Base-by-base conservation (phyloP, 331 rosid genomes). In the Erythrophleum ivorense region DNA sequence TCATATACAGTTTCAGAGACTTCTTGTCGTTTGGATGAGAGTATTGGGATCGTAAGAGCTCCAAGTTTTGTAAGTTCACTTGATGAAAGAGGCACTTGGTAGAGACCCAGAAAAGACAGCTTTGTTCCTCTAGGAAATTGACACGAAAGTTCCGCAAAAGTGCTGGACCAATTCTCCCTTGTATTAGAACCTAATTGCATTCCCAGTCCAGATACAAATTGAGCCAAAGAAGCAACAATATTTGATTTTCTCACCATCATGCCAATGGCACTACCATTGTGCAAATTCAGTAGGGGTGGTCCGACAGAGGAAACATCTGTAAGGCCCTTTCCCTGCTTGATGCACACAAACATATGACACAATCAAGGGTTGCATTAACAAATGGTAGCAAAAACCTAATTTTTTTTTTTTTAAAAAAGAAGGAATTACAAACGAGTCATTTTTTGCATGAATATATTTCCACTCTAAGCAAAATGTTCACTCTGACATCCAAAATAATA, bases 161-260 rank as follows among this genome's bases (percentile, higher is more conserved):
- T 92, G 86, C 90, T 83, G 79, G 89, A 87, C 81, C 84, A 83
- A 41, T 82, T 90, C 48, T 75, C 88, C 9, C 62, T 64, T 53
- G 84, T 19, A 59, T 79, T 81, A 63, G 88, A 84, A 73, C 84
- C 85, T 4, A 71, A 72, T 50, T 66, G 88, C 31, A 31, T 79
- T 84, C 86, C 91, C 71, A 82, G 78, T 60, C 90, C 86, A 33
- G 91, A 77, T 69, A 89, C 88, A 81, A 88, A 84, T 83, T 94
- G 97, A 82, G 97, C 94, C 85, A 95, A 82, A 66, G 99, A 92
- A 85, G 93, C 98, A 72, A 84, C 81, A 46, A 91, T 43, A 58
- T 91, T 91, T 74, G 97, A 87, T 84, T 90, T 88, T 88, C 93
- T 91, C 80, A 92, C 89, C 76, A 84, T 84, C 75, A 96, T 70